Evolutionary conservation across 2,329 filamentous ascomycete genomes (phyloP).

Genomic region (Alternaria panax): DNA sequence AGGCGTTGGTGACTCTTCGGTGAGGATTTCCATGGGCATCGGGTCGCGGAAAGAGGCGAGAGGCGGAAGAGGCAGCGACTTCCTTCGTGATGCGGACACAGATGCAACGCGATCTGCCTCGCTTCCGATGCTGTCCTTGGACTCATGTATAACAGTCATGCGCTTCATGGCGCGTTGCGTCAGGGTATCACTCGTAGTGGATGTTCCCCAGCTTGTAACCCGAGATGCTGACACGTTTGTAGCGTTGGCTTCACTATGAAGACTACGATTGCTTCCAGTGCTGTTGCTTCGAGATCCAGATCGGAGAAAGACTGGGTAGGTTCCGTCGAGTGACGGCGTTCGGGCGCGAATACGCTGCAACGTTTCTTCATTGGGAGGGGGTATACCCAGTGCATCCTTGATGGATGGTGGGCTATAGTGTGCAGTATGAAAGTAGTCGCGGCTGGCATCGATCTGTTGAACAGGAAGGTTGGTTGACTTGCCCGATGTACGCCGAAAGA

Average conservation of each 20-base stretch:
- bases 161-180: slow-evolving; percentile 63
- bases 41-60: slow-evolving; percentile 43
- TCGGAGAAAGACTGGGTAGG: slow-evolving; percentile 16
- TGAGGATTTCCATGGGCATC: slow-evolving; percentile 39
- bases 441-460: slow-evolving; percentile 62
- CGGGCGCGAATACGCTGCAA: slow-evolving; percentile 52
- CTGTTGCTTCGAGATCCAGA: slow-evolving; percentile 33
- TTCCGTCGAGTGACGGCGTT: slow-evolving; percentile 32
- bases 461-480: slow-evolving; percentile 52
- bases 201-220: slow-evolving; percentile 76
- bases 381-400: slow-evolving; percentile 45
- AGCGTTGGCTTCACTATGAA: slow-evolving; percentile 52
- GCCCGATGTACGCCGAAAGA: slow-evolving; percentile 58
- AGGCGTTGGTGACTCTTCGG: slow-evolving; percentile 33
- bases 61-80: slow-evolving; percentile 26
- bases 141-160: slow-evolving; percentile 71
- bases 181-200: slow-evolving; percentile 64
- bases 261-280: slow-evolving; percentile 36
- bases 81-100: slow-evolving; percentile 17
- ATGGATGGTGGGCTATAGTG: slow-evolving; percentile 18
- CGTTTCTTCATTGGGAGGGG: slow-evolving; percentile 53
- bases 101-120: slow-evolving; percentile 26
- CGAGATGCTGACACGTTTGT: slow-evolving; percentile 61
- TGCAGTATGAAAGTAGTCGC: slow-evolving; percentile 46
- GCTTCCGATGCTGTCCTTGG: slow-evolving; percentile 46